A percentile compares a stretch with the other conserved stretches of the same genome.
Evolutionary conservation across 371 early-diverging fungal species (phyloP).

Genomic region (Phascolomyces articulosus): DNA sequence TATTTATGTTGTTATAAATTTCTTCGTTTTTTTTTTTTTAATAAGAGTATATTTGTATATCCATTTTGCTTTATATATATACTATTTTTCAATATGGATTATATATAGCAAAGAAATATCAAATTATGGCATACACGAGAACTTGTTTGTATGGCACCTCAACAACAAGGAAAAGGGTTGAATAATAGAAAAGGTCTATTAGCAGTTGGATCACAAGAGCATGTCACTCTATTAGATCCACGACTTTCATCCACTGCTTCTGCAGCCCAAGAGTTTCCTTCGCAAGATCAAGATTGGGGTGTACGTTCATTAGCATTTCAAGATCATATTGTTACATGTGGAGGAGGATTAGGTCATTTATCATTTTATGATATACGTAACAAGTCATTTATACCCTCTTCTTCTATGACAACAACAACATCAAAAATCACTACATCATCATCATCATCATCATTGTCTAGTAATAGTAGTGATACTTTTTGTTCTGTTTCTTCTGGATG

Average conservation of each 20-base stretch:
- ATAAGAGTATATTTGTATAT: no score
- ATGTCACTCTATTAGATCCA: slow-evolving; percentile 65
- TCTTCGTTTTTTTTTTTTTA: slow-evolving; percentile 6
- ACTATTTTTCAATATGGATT: background rate
- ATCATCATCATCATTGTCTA: slow-evolving; percentile 13
- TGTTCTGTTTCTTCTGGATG: slow-evolving; percentile 35
- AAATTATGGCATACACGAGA: slow-evolving; percentile 49
- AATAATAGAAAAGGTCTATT: slow-evolving; percentile 21
- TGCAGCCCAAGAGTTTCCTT: slow-evolving; percentile 48
- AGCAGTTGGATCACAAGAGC: slow-evolving; percentile 65
- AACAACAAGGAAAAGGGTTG: slow-evolving; percentile 19
- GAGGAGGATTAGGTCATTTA: slow-evolving; percentile 53
- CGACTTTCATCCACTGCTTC: slow-evolving; percentile 23
- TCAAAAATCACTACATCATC: background rate
- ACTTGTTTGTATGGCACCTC: slow-evolving; percentile 56
- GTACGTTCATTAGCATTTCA: slow-evolving; percentile 62
- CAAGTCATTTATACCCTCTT: slow-evolving; percentile 35
- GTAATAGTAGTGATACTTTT: no score
- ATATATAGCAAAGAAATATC: slow-evolving; percentile 14
- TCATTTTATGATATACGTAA: slow-evolving; percentile 53
- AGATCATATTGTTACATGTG: slow-evolving; percentile 56
- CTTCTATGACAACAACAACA: no score
- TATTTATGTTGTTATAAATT: background rate
- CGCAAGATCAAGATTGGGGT: slow-evolving; percentile 72
- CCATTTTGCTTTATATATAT: no score